Percentiles rank a stretch among this genome's conserved stretches.
These are phyloP conservation scores for Trametes sanguinea DNA, from an alignment of 768 basidiomycete species.

Conservation along the genomic window DNA sequence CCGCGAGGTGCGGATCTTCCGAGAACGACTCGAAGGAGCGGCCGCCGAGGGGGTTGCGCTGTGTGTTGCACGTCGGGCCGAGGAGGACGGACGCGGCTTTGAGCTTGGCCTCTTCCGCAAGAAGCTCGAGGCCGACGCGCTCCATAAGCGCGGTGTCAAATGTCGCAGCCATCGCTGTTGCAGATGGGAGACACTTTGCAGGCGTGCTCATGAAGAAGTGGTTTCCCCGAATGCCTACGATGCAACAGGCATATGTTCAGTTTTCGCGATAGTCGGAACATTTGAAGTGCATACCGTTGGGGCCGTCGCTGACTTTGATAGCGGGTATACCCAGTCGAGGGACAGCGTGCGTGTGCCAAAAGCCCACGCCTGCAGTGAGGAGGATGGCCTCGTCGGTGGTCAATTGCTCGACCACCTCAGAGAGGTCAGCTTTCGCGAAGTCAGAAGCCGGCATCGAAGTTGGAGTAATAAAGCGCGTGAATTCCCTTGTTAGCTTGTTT, in stretches of 20 bases:
- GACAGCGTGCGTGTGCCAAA: slow-evolving; percentile 73
- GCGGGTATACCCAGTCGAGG: slow-evolving; percentile 70
- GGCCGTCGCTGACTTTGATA: slow-evolving; percentile 80
- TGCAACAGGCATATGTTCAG: background rate
- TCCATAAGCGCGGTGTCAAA: slow-evolving; percentile 69
- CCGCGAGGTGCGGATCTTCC: slow-evolving; percentile 76
- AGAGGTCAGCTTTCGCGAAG: slow-evolving; percentile 64
- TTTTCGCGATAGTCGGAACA: background rate
- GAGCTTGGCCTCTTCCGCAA: slow-evolving; percentile 73
- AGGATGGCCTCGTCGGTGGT: slow-evolving; percentile 75
- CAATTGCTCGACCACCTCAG: slow-evolving; percentile 62
- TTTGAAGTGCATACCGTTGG: slow-evolving; percentile 55
- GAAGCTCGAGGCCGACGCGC: slow-evolving; percentile 59
- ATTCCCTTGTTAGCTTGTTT: too few relatives aligned
- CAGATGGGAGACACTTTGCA: slow-evolving; percentile 75
- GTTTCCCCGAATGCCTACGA: slow-evolving; percentile 58
- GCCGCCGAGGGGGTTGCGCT: slow-evolving; percentile 75
- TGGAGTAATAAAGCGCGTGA: background rate
- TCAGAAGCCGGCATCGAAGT: slow-evolving; percentile 63
- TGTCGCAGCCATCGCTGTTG: slow-evolving; percentile 76
- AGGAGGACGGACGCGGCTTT: slow-evolving; percentile 68
- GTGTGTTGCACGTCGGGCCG: slow-evolving; percentile 84
- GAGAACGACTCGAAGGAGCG: slow-evolving; percentile 72
- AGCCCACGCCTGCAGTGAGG: slow-evolving; percentile 72
- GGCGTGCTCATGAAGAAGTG: slow-evolving; percentile 83